phyloP scores from a whole-genome alignment of 805 yeast genomes.

The Ogataea parapolymorpha region DNA sequence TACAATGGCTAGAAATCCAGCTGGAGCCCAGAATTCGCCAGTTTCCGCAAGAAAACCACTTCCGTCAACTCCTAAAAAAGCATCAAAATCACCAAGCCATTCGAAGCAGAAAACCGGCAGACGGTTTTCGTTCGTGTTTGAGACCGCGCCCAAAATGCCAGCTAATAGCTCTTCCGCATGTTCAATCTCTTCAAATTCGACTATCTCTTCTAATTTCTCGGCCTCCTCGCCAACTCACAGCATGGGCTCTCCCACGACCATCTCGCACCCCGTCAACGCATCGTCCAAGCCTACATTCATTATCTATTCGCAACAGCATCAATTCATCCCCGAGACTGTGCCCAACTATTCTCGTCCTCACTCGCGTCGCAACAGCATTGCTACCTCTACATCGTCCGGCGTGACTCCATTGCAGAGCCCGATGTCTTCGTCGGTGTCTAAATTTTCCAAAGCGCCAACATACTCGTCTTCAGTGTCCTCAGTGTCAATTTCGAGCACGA shows the following conservation, averaged over 20 bases:
- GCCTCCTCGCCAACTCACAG: slow-evolving; percentile 13
- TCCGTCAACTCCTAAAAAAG: slow-evolving; percentile 2
- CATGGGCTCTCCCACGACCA: slow-evolving; percentile 12
- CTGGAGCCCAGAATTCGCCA: not conserved
- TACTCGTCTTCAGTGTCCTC: slow-evolving; percentile 9
- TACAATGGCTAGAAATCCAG: slow-evolving; percentile 14
- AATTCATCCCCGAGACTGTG: not conserved
- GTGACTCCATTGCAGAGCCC: slow-evolving; percentile 18
- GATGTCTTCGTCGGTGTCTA: slow-evolving; percentile 20
- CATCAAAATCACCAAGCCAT: not conserved
- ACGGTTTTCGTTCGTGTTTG: slow-evolving; percentile 23
- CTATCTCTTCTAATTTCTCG: slow-evolving; percentile 16
- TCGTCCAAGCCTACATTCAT: slow-evolving; percentile 13
- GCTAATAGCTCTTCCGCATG: slow-evolving; percentile 13
- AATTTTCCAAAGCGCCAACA: slow-evolving; percentile 20
- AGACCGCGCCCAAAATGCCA: slow-evolving; percentile 15
- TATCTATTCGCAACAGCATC: slow-evolving; percentile 13
- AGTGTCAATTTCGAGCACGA: not conserved
- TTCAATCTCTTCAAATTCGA: slow-evolving; percentile 21
- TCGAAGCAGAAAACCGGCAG: slow-evolving; percentile 2
- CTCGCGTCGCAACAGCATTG: slow-evolving; percentile 5
- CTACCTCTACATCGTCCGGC: slow-evolving; percentile 5
- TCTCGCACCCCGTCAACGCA: slow-evolving; percentile 5
- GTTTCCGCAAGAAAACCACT: not conserved
- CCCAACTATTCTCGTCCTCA: not conserved